Evolutionary conservation across 2,329 filamentous ascomycete species (phyloP), one percentile per base, ranked within the genome.

Genomic region (Exophiala oligosperma): DNA sequence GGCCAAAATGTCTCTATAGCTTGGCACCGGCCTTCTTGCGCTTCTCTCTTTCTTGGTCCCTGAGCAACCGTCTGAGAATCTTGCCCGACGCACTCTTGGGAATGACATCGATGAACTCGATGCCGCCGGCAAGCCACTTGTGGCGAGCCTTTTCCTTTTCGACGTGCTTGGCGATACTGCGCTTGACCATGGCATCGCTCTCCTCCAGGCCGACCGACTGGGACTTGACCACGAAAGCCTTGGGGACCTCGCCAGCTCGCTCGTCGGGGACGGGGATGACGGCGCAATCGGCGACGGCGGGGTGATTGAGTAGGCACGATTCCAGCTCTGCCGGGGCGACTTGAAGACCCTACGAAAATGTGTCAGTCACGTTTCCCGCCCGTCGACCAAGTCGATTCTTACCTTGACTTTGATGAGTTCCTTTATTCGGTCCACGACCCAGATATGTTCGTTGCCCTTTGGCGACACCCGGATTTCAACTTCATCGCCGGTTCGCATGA

Each of bases 401-500:
- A 87, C 86, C 79, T 90, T 90, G 69, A 90, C 88, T 71, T 91
- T 91, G 74, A 91, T 91, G 52, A 91, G 77, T 69, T 91, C 85
- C 76, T 89, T 90, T 68, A 89, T 87, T 4, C 92, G 85, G 70
- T 96, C 92, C 29, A 64, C 60, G 8, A 60, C 68, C 70, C 91
- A 88, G 49, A 96, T 71, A 68, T 97, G 92, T 72, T 96, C 91
- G 63, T 87, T 77, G 2, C 90, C 91, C 2, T 79, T 77, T 0
- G 84, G 80, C 6, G 84, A 78, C 67, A 83, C 81, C 2, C 82
- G 80, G 9, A 95, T 77, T 2, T 93, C 77, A 0, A 88, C 91
- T 71, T 95, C 90, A 67, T 97, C 92, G 4, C 92, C 92, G 0
- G 92, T 96, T 41, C 83, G 84, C 80, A 96, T 85, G 84, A 91